Conservation (phyloP, 2,329 filamentous ascomycete species). For the Mariannaea elegans region DNA sequence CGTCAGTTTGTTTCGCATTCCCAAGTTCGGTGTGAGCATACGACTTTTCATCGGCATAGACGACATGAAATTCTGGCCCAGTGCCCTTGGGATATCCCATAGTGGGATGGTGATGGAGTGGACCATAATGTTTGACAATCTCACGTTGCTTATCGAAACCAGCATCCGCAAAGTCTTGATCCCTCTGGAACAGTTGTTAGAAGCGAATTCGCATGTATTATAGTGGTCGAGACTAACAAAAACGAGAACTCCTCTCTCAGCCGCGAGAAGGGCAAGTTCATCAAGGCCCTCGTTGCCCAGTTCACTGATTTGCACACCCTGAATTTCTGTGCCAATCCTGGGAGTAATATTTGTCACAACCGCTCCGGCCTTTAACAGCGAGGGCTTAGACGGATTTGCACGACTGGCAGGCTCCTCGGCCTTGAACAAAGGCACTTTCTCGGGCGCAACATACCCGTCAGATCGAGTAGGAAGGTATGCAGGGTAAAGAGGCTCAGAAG, state of each 20-base stretch:
- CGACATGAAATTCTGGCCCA: slow-evolving; percentile 44
- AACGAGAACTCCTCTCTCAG: slow-evolving; percentile 44
- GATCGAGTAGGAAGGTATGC: slow-evolving; percentile 45
- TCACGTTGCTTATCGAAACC: slow-evolving; percentile 43
- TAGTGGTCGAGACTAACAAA: slow-evolving; percentile 34
- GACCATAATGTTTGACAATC: slow-evolving; percentile 43
- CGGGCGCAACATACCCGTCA: slow-evolving; percentile 40
- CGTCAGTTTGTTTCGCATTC: background rate
- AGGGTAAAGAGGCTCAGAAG: slow-evolving; percentile 43
- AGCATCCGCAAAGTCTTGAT: slow-evolving; percentile 44
- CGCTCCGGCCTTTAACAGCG: slow-evolving; percentile 30
- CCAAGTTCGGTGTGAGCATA: slow-evolving; percentile 12
- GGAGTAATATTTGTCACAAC: slow-evolving; percentile 39
- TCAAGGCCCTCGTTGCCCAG: slow-evolving; percentile 38
- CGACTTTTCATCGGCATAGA: slow-evolving; percentile 45
- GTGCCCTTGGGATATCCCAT: slow-evolving; percentile 45
- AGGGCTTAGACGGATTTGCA: slow-evolving; percentile 39
- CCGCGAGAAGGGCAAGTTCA: slow-evolving; percentile 43
- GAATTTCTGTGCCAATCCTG: slow-evolving; percentile 41
- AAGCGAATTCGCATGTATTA: background rate
- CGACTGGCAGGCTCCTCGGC: slow-evolving; percentile 43
- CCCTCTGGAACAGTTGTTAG: slow-evolving; percentile 31
- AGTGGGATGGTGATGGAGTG: slow-evolving; percentile 43
- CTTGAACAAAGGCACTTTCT: slow-evolving; percentile 40
- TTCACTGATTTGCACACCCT: slow-evolving; percentile 41